Base-by-base conservation (phyloP, 257 asterid genomes). In the Voacanga thouarsii region DNA sequence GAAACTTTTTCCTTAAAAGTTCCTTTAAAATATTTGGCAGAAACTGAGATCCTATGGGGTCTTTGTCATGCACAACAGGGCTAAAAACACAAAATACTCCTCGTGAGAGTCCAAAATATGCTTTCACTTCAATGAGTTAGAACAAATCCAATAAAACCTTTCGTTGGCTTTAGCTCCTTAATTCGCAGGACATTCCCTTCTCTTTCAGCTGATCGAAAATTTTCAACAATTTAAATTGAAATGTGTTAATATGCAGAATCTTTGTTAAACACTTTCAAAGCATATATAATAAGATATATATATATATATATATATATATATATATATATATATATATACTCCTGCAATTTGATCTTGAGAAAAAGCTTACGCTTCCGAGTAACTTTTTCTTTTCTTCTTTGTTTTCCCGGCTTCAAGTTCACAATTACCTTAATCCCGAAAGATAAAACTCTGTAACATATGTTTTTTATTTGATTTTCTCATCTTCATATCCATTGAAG, bases 341-440 rank as follows among this genome's bases (percentile, higher is more conserved):
- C 78, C 99, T 81, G 88, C 97, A 93, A 49, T 88, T 90, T 37
- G 99, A 91, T 63, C 96, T 75, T 78, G 99, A 95, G 86, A 90
- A 95, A 84, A 95, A 93, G 85, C 92, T 85, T 0, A 95, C 82
- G 19, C 97, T 82, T 12, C 98, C 99, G 12, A 80, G 82, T 14
- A 87, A 77, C 86, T 83, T 64, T 74, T 82, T 78, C 78, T 2
- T 33, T 1, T 50, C 82, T 41, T 77, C 80, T 74, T 66, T 83
- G 56, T 75, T 83, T 78, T 84, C 51, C n/a, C 21, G 88, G 28
- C 80, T 91, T 90, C 21, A 59, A 55, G 53, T 81, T 75, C 3
- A 84, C 89, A 73, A 85, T 84, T 74, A 95, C 98, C 80, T 87
- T 26, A 91, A 73, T 0, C 97, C 98, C 3, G 87, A 81, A 41